Percentiles rank a stretch among this genome's conserved stretches.
Conservation (phyloP, 306 rosid species). For the Lathyrus tuberosus region DNA sequence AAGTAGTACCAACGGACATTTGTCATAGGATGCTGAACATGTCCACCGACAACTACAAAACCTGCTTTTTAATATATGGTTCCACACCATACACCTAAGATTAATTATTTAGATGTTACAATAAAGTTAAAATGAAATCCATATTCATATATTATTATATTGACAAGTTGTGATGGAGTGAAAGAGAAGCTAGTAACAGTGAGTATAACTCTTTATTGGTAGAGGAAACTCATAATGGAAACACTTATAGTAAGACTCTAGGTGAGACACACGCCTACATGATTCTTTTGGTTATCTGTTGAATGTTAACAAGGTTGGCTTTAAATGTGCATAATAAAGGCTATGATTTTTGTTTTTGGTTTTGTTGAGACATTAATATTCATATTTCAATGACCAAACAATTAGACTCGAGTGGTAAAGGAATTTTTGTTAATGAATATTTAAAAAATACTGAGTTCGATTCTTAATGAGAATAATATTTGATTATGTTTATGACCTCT, state of each 20-base stretch:
- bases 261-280: constrained; percentile 8
- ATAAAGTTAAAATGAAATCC: neutral
- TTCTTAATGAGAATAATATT: no score
- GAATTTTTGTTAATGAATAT: no score
- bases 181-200: constrained; percentile 33
- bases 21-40: constrained; percentile 52
- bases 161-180: constrained; percentile 20
- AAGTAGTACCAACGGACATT: constrained; percentile 26
- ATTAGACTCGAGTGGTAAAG: no score
- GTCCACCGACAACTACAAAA: constrained; percentile 45
- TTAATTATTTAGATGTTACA: constrained; percentile 18
- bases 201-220: constrained; percentile 23
- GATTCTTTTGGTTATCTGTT: constrained; percentile 21
- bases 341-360: no score
- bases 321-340: constrained; percentile 7
- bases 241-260: neutral
- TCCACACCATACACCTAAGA: neutral
- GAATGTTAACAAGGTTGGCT: constrained; percentile 10
- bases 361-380: neutral
- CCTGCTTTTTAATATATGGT: constrained; percentile 23
- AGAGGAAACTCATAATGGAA: constrained; percentile 32
- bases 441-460: no score
- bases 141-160: constrained; percentile 29
- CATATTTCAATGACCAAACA: neutral
- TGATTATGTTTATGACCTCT: no score